phyloP scores from a whole-genome alignment of 148 eudicot genomes.

The Cornus florida region DNA sequence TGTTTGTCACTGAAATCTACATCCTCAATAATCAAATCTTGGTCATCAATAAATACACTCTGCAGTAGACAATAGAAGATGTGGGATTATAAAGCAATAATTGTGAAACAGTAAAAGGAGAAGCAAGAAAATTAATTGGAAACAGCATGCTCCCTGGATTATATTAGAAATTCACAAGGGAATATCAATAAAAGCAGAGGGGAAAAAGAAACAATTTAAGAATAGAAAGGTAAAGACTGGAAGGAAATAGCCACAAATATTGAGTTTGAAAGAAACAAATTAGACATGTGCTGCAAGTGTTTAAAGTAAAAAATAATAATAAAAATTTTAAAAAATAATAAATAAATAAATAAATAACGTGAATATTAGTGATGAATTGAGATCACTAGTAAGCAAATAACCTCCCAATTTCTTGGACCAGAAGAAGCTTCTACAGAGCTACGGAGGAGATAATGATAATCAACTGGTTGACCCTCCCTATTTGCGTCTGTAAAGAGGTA shows the following conservation, averaged over 20 bases:
- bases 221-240: background rate
- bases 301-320: too few species aligned
- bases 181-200: background rate
- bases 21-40: constrained; percentile 64
- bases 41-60: constrained; percentile 69
- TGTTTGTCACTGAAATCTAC: constrained; percentile 79
- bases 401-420: constrained; percentile 79
- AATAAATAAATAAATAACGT: too few species aligned
- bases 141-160: background rate
- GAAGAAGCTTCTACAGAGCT: constrained; percentile 51
- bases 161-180: background rate
- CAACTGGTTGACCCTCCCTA: constrained; percentile 60
- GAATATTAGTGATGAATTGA: background rate
- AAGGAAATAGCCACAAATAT: background rate
- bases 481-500: constrained; percentile 80
- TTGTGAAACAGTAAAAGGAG: background rate
- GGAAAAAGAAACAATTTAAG: background rate
- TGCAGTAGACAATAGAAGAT: constrained; percentile 33
- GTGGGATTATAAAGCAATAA: background rate
- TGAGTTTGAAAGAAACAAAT: background rate
- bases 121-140: background rate
- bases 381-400: constrained; percentile 15
- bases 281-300: background rate
- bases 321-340: too few species aligned
- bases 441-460: constrained; percentile 73